Conservation (phyloP, 371 early-diverging fungal species). For the Chytridiales sp. region DNA sequence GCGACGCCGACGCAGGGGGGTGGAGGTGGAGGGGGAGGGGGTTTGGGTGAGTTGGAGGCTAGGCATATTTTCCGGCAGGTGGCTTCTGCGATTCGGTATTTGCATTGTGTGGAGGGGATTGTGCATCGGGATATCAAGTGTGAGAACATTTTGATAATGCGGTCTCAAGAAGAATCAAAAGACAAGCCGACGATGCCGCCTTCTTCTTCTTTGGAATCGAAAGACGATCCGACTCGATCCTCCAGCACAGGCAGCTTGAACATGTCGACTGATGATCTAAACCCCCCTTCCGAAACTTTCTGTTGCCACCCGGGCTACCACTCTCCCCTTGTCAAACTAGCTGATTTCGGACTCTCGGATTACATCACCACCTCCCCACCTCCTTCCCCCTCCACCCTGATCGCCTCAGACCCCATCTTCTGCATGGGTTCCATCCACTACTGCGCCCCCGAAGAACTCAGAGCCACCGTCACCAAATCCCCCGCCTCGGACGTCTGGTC, state of each 20-base stretch:
- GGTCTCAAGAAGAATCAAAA: constrained; percentile 8
- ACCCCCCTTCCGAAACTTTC: background rate
- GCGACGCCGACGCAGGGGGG: no score
- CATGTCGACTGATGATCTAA: background rate
- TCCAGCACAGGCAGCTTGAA: no score
- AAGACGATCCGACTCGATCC: no score
- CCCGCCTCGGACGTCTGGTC: constrained; percentile 80
- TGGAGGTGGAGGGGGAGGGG: no score
- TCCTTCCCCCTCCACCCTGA: constrained; percentile 5
- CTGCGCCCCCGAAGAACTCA: constrained; percentile 74
- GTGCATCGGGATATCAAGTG: constrained; percentile 92
- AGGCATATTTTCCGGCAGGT: constrained; percentile 58
- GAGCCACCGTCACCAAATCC: constrained; percentile 32
- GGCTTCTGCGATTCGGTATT: constrained; percentile 68
- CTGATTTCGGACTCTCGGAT: constrained; percentile 88
- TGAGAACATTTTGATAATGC: constrained; percentile 79
- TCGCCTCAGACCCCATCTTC: constrained; percentile 17
- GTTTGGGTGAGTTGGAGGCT: no score
- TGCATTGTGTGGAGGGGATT: constrained; percentile 72
- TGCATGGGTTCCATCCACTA: constrained; percentile 74
- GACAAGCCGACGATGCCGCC: background rate
- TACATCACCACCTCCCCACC: constrained; percentile 16
- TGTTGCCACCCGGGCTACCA: background rate
- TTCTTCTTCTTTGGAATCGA: background rate
- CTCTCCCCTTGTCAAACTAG: constrained; percentile 61